Evolutionary conservation across 306 rosid species (phyloP).

Genomic region (Trichosanthes truncata): DNA sequence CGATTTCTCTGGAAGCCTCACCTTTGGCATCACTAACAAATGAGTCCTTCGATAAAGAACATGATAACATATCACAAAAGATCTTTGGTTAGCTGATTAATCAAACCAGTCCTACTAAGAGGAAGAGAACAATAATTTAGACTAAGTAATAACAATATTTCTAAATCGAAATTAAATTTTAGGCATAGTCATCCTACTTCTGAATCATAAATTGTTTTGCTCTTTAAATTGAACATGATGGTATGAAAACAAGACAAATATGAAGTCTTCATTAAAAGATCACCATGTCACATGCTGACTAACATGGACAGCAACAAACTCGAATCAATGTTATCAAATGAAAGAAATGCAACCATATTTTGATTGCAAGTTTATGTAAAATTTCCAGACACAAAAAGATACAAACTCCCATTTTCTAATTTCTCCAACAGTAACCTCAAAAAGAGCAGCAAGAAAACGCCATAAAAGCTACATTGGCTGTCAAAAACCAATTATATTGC

Average conservation of each 20-base stretch:
- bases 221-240: not conserved
- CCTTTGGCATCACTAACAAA: constrained; percentile 49
- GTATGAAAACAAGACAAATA: not conserved
- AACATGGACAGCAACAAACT: not conserved
- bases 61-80: not conserved
- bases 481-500: not conserved
- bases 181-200: not conserved
- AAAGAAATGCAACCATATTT: not conserved
- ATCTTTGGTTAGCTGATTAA: constrained; percentile 6
- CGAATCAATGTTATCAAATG: not conserved
- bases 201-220: not conserved
- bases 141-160: not conserved
- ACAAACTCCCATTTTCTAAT: not conserved
- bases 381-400: not conserved
- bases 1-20: constrained; percentile 58
- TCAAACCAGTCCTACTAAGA: not conserved
- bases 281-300: not conserved
- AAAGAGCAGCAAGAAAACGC: not conserved
- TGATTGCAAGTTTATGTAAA: not conserved
- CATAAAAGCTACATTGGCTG: not conserved
- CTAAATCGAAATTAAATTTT: not conserved
- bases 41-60: constrained; percentile 52
- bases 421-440: not conserved
- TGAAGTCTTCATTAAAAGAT: not conserved
- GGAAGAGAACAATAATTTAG: not conserved